Evolutionary conservation across 1,284 basidiomycete genomes (phyloP).

Genomic region (Leccinum holopus): DNA sequence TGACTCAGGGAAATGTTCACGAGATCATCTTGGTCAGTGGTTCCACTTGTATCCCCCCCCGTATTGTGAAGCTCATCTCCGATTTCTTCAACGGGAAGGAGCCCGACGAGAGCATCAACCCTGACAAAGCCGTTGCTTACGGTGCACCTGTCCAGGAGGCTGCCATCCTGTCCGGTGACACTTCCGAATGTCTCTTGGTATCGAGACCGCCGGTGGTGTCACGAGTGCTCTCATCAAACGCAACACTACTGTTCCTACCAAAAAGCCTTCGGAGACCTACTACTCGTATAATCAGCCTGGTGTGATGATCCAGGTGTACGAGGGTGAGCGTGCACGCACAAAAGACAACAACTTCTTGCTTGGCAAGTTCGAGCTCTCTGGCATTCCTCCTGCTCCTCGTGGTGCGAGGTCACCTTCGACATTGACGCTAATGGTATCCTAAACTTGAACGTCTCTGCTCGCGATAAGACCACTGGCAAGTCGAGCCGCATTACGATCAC

Average conservation of each 20-base stretch:
- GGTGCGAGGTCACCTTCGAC: constrained; percentile 99
- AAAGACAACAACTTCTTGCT: constrained; percentile 97
- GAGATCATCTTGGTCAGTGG: constrained; percentile 98
- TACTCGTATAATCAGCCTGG: constrained; percentile 99
- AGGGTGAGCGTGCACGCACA: constrained; percentile 98
- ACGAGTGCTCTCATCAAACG: constrained; percentile 98
- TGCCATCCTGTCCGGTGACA: constrained; percentile 97
- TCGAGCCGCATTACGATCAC: constrained; percentile 77
- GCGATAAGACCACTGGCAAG: constrained; percentile 98
- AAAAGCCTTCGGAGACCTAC: constrained; percentile 93
- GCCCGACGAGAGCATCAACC: constrained; percentile 98
- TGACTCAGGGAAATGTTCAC: constrained; percentile 91
- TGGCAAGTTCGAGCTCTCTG: constrained; percentile 98
- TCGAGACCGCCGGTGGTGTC: constrained; percentile 99
- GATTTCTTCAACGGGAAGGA: constrained; percentile 99
- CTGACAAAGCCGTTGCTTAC: constrained; percentile 99
- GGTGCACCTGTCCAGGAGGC: constrained; percentile 96
- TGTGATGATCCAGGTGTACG: constrained; percentile 98
- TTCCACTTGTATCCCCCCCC: constrained; percentile 93
- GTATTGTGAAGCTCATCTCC: constrained; percentile 96
- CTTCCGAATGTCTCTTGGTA: constrained; percentile 97
- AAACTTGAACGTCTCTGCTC: constrained; percentile 79
- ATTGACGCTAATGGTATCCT: constrained; percentile 98
- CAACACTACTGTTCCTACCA: constrained; percentile 98
- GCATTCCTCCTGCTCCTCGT: constrained; percentile 97